Evolutionary conservation across 129 eudicot genomes (phyloP).

Genomic region (Escallonia rubra): DNA sequence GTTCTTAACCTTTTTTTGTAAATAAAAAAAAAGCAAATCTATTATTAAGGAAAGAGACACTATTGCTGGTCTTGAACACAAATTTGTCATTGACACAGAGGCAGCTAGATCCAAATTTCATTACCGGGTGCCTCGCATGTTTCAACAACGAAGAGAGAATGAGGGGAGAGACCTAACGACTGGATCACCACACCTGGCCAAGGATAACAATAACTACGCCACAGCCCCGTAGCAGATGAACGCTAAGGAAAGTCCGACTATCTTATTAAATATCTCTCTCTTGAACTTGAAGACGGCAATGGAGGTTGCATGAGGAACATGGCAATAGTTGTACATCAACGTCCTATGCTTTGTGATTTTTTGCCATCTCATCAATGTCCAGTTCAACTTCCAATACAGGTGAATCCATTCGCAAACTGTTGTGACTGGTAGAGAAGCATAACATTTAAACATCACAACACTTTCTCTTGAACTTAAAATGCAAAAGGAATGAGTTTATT

Average conservation of each 20-base stretch:
- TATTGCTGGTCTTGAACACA: no score
- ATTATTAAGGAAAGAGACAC: no score
- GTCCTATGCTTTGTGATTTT: conserved; percentile 63
- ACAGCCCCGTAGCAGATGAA: background rate
- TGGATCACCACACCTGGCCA: background rate
- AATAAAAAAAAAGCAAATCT: no score
- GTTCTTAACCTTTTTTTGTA: no score
- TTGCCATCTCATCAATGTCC: conserved; percentile 92
- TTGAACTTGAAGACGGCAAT: conserved; percentile 7
- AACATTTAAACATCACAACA: conserved; percentile 1
- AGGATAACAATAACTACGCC: background rate
- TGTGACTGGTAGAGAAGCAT: conserved; percentile 41
- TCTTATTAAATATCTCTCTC: conserved; percentile 21
- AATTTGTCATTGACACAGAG: no score
- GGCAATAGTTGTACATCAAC: conserved; percentile 10
- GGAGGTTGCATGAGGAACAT: conserved; percentile 9
- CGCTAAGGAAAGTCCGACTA: conserved; percentile 1
- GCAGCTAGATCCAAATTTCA: no score
- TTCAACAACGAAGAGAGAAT: background rate
- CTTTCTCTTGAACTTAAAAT: background rate
- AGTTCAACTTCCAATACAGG: conserved; percentile 86
- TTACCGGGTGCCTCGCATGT: no score
- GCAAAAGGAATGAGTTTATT: background rate
- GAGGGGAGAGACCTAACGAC: background rate
- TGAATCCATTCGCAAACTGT: conserved; percentile 56